A percentile compares a stretch with the other conserved stretches of the same genome.
Evolutionary conservation across 805 yeast genomes (phyloP).

Genomic region (Schizosaccharomyces osmophilus): DNA sequence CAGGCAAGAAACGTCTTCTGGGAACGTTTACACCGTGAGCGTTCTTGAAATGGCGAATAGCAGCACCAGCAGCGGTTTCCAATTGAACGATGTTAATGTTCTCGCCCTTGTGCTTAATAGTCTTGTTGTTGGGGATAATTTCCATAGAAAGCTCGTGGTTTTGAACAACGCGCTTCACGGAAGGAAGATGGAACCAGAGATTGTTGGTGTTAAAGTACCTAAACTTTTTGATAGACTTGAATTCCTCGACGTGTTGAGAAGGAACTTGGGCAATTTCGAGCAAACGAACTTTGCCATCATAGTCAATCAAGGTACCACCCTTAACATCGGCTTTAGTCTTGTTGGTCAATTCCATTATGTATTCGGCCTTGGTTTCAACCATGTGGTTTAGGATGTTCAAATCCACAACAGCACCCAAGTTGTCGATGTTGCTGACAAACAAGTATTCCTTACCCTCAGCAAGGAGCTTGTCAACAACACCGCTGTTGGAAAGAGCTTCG

Average conservation of each 20-base stretch:
- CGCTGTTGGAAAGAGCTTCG: slow-evolving; percentile 69
- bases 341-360: slow-evolving; percentile 94
- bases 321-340: slow-evolving; percentile 98
- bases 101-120: slow-evolving; percentile 21
- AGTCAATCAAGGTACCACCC: slow-evolving; percentile 94
- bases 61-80: slow-evolving; percentile 98
- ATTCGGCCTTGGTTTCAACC: slow-evolving; percentile 76
- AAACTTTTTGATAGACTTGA: slow-evolving; percentile 91
- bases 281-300: slow-evolving; percentile 80
- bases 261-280: slow-evolving; percentile 97
- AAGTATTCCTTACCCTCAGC: slow-evolving; percentile 84
- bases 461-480: slow-evolving; percentile 70
- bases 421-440: slow-evolving; percentile 94
- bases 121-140: slow-evolving; percentile 83
- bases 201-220: slow-evolving; percentile 95
- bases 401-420: slow-evolving; percentile 95
- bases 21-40: slow-evolving; percentile 98
- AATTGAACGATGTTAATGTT: slow-evolving; percentile 61
- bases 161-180: slow-evolving; percentile 79
- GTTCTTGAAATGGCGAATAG: slow-evolving; percentile 79
- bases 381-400: slow-evolving; percentile 73
- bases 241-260: slow-evolving; percentile 92
- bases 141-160: slow-evolving; percentile 62
- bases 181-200: slow-evolving; percentile 87
- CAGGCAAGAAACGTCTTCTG: slow-evolving; percentile 92